A percentile compares a stretch with the other conserved stretches of the same genome.
Conservation (phyloP, 345 rosid species). For the Eucalyptus melliodora region DNA sequence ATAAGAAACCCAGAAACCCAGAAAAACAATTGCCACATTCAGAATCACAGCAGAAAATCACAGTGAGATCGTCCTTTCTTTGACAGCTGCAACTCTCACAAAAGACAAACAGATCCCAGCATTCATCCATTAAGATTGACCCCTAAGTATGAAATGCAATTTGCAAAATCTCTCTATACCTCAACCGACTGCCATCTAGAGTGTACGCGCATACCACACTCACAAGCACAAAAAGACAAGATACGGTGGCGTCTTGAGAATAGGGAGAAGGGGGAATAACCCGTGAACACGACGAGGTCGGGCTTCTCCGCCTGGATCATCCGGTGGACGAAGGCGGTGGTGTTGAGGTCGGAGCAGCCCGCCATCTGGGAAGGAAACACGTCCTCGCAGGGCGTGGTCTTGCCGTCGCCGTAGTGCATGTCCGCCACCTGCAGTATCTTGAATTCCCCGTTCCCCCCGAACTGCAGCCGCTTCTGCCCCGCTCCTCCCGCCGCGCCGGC, state of each 20-base stretch:
- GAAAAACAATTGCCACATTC: background rate
- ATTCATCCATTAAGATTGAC: background rate
- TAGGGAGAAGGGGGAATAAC: slow-evolving; percentile 5
- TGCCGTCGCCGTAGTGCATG: slow-evolving; percentile 83
- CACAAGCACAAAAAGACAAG: background rate
- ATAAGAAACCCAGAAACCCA: background rate
- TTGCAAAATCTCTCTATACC: background rate
- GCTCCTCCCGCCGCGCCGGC: background rate
- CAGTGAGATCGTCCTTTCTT: background rate
- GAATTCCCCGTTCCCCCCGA: slow-evolving; percentile 43
- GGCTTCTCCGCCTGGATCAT: slow-evolving; percentile 79
- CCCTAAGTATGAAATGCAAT: background rate
- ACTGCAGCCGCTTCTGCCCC: slow-evolving; percentile 22
- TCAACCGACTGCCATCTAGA: background rate
- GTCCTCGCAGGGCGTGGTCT: slow-evolving; percentile 34
- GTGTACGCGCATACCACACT: background rate
- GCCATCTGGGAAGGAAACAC: slow-evolving; percentile 32
- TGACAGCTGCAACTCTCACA: background rate
- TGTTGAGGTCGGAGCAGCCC: slow-evolving; percentile 79
- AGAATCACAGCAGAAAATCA: background rate
- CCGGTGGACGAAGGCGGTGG: slow-evolving; percentile 59
- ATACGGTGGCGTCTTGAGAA: background rate
- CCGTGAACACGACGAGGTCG: slow-evolving; percentile 80
- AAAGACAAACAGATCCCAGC: background rate
- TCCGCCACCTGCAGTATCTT: slow-evolving; percentile 91